Evolutionary conservation across 1,284 basidiomycete species (phyloP), one percentile per base, ranked within the genome.

Genomic region (Meripilus lineatus): DNA sequence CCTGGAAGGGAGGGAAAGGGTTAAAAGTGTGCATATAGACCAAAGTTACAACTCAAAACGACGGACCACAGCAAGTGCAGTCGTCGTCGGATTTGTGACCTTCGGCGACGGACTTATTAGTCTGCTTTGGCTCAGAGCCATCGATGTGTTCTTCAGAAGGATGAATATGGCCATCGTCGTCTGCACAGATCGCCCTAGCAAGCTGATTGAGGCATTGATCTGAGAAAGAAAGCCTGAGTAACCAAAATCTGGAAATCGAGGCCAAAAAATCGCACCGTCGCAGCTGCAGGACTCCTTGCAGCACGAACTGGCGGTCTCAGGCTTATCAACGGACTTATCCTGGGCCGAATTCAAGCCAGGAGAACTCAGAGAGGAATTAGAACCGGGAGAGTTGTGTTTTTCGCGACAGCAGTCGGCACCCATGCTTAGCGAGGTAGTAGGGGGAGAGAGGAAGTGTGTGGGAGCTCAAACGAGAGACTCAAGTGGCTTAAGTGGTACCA

Each of bases 121-220:
- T n/a, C n/a, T n/a, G n/a, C n/a, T n/a, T n/a, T n/a, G n/a, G n/a
- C n/a, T n/a, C n/a, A n/a, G n/a, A n/a, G n/a, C n/a, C n/a, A n/a
- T n/a, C n/a, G n/a, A n/a, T n/a, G n/a, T 44, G 23, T 13, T 35
- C 23, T 11, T 21, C 34, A 4, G 23, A 10, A 13, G 15, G 13
- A 28, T 63, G 61, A 7, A 60, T 42, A 39, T 63, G 61, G 13
- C 43, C 53, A 37, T 59, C 57, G 40, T 63, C 59, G 26, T 58
- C 54, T 11, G 57, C 59, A 40, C 61, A 63, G 7, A 63, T 60
- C 11, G 52, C 58, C 30, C 55, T 51, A 7, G 61, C 61, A 5
- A 61, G 52, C 32, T 59, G 42, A 20, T 60, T 56, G 18, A 63
- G 42, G 34, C 61, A 63, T 10, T 42, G 23, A 41, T 61, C 61